phyloP scores from a whole-genome alignment of 352 stramenopile species.

The Elongisporangium senticosum region DNA sequence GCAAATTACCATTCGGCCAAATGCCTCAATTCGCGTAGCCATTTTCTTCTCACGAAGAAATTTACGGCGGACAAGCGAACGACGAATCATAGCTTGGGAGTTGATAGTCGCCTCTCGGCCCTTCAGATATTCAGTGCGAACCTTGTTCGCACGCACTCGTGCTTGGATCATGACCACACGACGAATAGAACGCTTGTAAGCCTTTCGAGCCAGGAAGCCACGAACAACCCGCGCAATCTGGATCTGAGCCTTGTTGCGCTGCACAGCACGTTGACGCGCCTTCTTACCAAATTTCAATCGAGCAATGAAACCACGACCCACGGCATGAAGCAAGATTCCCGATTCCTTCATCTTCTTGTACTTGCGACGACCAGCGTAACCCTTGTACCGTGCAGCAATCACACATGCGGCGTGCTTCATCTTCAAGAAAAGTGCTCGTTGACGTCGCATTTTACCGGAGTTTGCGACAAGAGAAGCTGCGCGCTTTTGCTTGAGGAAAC shows the following conservation, averaged over 20 bases:
- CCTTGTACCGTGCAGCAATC: slow-evolving; percentile 76
- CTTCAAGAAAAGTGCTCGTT: slow-evolving; percentile 57
- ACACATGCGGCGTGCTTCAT: slow-evolving; percentile 56
- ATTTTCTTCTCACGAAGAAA: slow-evolving; percentile 85
- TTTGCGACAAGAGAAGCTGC: slow-evolving; percentile 71
- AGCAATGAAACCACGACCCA: slow-evolving; percentile 70
- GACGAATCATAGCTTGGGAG: slow-evolving; percentile 85
- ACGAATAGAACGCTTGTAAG: slow-evolving; percentile 41
- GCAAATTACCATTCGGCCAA: slow-evolving; percentile 78
- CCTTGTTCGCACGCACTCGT: slow-evolving; percentile 77
- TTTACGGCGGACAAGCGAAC: slow-evolving; percentile 66
- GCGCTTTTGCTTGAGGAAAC: slow-evolving; percentile 60
- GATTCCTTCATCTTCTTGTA: slow-evolving; percentile 69
- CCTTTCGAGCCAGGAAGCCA: slow-evolving; percentile 55
- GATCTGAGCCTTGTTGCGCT: slow-evolving; percentile 72
- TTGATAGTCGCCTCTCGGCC: slow-evolving; percentile 83
- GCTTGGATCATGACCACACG: slow-evolving; percentile 87
- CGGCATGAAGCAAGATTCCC: slow-evolving; percentile 73
- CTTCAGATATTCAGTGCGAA: slow-evolving; percentile 84
- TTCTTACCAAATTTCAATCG: slow-evolving; percentile 87
- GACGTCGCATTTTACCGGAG: slow-evolving; percentile 55
- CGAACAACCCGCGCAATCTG: slow-evolving; percentile 72
- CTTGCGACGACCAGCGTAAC: slow-evolving; percentile 46
- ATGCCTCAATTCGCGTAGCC: slow-evolving; percentile 79
- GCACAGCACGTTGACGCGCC: slow-evolving; percentile 60